phyloP scores from a whole-genome alignment of 192 early-diverging fungal genomes.

The Coemansia furcata region DNA sequence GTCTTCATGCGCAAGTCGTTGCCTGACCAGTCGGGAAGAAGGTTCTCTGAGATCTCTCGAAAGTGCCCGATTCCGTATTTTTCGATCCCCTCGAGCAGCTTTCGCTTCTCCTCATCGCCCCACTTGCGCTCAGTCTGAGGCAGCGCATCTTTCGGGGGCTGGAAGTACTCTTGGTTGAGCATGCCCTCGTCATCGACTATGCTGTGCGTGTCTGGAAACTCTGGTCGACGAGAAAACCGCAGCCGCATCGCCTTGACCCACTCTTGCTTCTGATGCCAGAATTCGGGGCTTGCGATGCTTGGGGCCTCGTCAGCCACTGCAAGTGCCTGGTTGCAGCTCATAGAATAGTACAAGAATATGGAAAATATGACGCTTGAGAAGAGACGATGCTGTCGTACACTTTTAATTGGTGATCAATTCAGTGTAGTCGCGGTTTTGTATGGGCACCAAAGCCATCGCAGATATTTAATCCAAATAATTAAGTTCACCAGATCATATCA shows the following conservation, averaged over 20 bases:
- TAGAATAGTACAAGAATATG: background rate
- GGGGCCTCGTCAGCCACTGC: background rate
- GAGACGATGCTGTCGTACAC: background rate
- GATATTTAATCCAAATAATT: too few relatives aligned
- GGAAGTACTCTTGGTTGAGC: constrained; percentile 79
- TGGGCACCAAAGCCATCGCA: background rate
- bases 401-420: background rate
- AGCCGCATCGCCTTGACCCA: constrained; percentile 80
- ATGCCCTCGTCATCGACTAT: constrained; percentile 82
- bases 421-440: background rate
- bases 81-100: constrained; percentile 78
- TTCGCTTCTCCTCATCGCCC: constrained; percentile 74
- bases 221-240: constrained; percentile 78
- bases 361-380: background rate
- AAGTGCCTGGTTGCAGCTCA: background rate
- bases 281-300: constrained; percentile 28
- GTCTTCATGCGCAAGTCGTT: constrained; percentile 85
- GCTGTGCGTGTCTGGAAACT: constrained; percentile 80
- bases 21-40: constrained; percentile 70
- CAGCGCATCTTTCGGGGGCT: constrained; percentile 67
- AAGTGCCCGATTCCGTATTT: constrained; percentile 87
- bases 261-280: constrained; percentile 62
- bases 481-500: too few relatives aligned
- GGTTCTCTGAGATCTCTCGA: constrained; percentile 75
- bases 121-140: constrained; percentile 68